Percentiles rank a stretch among this genome's conserved stretches.
Conservation (phyloP, 257 asterid genomes). For the Lithospermum erythrorhizon region DNA sequence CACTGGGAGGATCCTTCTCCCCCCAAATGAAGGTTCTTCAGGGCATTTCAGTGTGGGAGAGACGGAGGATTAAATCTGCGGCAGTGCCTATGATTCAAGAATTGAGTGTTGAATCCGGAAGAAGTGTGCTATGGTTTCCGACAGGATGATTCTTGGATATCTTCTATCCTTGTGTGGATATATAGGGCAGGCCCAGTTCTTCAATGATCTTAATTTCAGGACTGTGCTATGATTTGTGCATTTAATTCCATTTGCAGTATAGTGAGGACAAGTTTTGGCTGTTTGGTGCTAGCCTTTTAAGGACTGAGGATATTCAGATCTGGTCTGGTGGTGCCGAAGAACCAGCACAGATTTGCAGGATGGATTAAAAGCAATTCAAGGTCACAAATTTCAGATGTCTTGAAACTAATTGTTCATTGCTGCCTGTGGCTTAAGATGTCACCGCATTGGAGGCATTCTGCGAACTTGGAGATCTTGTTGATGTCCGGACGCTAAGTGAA, state of each 20-base stretch:
- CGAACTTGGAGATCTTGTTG: conserved; percentile 20
- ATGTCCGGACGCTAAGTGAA: conserved; percentile 11
- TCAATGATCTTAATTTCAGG: neutral
- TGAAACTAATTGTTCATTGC: too few species aligned
- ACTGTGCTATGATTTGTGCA: too few species aligned
- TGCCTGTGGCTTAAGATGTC: too few species aligned
- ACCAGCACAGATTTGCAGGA: too few species aligned
- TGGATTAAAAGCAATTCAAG: neutral
- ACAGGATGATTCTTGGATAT: neutral
- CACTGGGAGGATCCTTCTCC: conserved; percentile 28
- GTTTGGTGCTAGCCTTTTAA: too few species aligned
- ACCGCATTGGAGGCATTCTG: conserved; percentile 17
- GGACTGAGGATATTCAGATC: neutral
- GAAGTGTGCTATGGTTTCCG: neutral
- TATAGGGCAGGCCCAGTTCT: neutral
- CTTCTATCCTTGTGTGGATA: too few species aligned
- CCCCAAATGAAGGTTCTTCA: too few species aligned
- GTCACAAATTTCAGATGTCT: neutral
- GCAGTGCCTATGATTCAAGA: neutral
- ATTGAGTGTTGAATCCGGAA: neutral
- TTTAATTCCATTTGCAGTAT: neutral
- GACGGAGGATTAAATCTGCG: conserved; percentile 18
- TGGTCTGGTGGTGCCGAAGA: neutral
- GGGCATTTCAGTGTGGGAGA: conserved; percentile 20
- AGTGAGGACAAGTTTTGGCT: neutral